Percentiles rank a stretch among this genome's conserved stretches.
These are phyloP conservation scores for Juglanconis juglandina DNA, from an alignment of 2,329 filamentous ascomycete genomes.

Conservation along the genomic window DNA sequence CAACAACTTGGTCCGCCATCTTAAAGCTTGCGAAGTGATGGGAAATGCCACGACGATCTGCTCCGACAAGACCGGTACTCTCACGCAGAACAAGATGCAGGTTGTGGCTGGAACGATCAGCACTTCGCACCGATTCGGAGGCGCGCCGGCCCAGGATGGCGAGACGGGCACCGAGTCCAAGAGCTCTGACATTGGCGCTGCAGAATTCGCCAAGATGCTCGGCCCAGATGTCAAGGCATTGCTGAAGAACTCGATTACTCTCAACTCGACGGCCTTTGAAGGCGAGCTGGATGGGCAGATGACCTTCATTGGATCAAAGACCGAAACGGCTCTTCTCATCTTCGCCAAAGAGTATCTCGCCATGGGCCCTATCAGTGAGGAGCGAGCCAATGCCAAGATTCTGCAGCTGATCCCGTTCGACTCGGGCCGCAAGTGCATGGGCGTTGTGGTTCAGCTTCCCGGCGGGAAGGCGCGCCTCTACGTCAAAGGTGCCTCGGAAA, in stretches of 20 bases:
- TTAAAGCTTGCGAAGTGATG: slow-evolving; percentile 79
- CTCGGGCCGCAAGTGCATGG: slow-evolving; percentile 72
- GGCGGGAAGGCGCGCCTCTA: slow-evolving; percentile 53
- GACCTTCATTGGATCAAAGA: slow-evolving; percentile 74
- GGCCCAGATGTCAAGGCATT: slow-evolving; percentile 47
- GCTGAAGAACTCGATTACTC: slow-evolving; percentile 56
- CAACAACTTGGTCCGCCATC: slow-evolving; percentile 72
- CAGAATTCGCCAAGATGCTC: slow-evolving; percentile 47
- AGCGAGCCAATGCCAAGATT: slow-evolving; percentile 52
- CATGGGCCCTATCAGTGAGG: slow-evolving; percentile 62
- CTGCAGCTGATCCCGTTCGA: slow-evolving; percentile 73
- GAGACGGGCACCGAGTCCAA: slow-evolving; percentile 16
- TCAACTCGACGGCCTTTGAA: slow-evolving; percentile 74
- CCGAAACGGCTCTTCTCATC: slow-evolving; percentile 70
- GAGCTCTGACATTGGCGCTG: slow-evolving; percentile 34
- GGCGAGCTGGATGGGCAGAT: slow-evolving; percentile 64
- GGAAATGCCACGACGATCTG: slow-evolving; percentile 72
- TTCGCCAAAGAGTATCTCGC: slow-evolving; percentile 65
- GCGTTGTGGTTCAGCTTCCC: slow-evolving; percentile 51
- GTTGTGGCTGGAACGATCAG: slow-evolving; percentile 61
- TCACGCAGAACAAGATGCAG: slow-evolving; percentile 68
- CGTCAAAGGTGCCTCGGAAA: slow-evolving; percentile 64
- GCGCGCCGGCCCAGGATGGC: slow-evolving; percentile 21
- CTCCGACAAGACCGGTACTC: slow-evolving; percentile 65
- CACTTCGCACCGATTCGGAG: slow-evolving; percentile 53